These are phyloP conservation scores for Diaporthe citrichinensis DNA, from an alignment of 2,329 filamentous ascomycete species.

Conservation along the genomic window DNA sequence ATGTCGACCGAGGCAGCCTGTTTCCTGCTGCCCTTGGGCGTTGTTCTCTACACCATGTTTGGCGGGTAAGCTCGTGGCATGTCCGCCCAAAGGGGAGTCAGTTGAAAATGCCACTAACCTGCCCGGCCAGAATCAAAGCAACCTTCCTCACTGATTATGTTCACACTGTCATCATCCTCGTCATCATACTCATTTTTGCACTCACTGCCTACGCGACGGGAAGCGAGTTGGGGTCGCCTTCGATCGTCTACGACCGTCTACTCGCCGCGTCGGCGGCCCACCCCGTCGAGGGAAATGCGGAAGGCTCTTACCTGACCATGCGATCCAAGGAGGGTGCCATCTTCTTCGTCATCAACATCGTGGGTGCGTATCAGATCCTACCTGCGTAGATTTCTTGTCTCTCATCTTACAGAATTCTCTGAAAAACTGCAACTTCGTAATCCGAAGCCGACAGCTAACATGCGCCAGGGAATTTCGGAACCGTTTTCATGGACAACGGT, in stretches of 20 bases:
- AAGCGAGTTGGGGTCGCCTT: conserved; percentile 79
- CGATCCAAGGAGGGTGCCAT: conserved; percentile 83
- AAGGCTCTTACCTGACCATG: conserved; percentile 91
- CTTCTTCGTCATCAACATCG: conserved; percentile 91
- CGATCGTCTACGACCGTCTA: conserved; percentile 83
- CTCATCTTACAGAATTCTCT: too few species aligned
- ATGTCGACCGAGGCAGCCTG: conserved; percentile 85
- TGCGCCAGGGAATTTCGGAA: conserved; percentile 89
- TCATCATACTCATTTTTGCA: conserved; percentile 89
- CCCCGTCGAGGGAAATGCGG: conserved; percentile 84
- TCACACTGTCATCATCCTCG: conserved; percentile 86
- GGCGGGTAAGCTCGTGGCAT: conserved; percentile 65
- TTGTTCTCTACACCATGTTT: conserved; percentile 83
- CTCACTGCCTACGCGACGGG: conserved; percentile 86
- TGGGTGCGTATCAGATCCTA: too few species aligned
- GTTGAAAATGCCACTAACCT: neutral
- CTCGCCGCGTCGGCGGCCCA: conserved; percentile 76
- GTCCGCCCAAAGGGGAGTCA: neutral
- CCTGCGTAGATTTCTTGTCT: too few species aligned
- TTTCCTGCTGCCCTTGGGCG: conserved; percentile 85
- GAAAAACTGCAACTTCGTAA: too few species aligned
- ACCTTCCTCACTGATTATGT: conserved; percentile 90
- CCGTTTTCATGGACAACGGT: conserved; percentile 82
- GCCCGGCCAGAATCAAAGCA: conserved; percentile 72
- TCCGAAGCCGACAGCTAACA: too few species aligned